Base-by-base conservation (phyloP, 805 yeast genomes). In the Yarrowia sp. region DNA sequence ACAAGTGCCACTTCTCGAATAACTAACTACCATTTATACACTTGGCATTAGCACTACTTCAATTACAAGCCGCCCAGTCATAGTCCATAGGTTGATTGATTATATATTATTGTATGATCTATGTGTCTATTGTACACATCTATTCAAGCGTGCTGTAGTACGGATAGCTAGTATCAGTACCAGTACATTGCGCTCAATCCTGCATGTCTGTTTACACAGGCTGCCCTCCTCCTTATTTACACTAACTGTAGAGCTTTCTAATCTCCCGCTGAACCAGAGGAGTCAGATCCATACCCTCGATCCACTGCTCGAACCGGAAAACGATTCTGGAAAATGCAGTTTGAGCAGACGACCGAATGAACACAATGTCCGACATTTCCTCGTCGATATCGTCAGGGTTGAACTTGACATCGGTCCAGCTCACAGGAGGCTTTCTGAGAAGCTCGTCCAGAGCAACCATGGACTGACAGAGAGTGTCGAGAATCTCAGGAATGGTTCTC, bases 401-500 rank as follows among this genome's bases (percentile, higher is more conserved):
- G 46, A 48, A 63, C 56, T 69, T 71, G 12, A 76, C 75, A 69
- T 79, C 80, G 2, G 76, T 71, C 76, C 77, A 73, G 67, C 78
- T 77, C 15, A 74, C 49, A 2, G 78, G 77, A 3, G 82, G 81
- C 45, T 69, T 61, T 19, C 50, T 53, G 2, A 72, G 50, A 38
- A 71, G 72, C 41, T 70, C 55, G 14, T 75, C 77, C 35, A 79
- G 59, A 14, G 71, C 66, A 9, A 71, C 50, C 38, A 77, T 67
- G 4, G 77, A 69, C 55, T 68, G 65, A 45, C 78, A 75, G 40
- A 77, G 70, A 5, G 61, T 68, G 22, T 69, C 72, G 56, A 81
- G 71, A 12, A 75, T 73, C 11, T 71, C 71, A 8, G 80, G 79
- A 50, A 81, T 77, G 26, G 80, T 80, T n/a, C 74, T 71, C 72